These are phyloP conservation scores for Fagopyrum homotropicum DNA, from an alignment of 148 eudicot species.

Conservation along the genomic window DNA sequence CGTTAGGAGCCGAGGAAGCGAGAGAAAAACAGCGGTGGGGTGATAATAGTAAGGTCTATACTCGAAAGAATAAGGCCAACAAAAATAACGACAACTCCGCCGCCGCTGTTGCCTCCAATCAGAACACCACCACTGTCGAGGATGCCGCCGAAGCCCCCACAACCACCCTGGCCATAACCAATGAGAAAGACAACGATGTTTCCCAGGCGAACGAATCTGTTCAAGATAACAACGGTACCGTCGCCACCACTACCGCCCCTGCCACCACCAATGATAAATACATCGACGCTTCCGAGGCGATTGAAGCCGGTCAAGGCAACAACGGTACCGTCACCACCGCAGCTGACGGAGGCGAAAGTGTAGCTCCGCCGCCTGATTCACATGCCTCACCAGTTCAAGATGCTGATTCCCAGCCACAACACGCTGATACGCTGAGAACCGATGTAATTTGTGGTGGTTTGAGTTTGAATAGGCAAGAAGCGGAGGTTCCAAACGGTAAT, in stretches of 20 bases:
- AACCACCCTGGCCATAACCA: background rate
- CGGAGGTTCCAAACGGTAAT: conserved; percentile 10
- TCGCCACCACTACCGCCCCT: background rate
- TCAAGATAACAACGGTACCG: background rate
- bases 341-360: background rate
- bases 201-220: background rate
- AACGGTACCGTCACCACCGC: background rate
- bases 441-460: conserved; percentile 27
- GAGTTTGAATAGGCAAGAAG: conserved; percentile 18
- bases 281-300: background rate
- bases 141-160: background rate
- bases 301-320: background rate
- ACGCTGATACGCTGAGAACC: conserved; percentile 1
- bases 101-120: background rate
- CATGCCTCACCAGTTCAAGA: conserved; percentile 14
- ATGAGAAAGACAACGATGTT: background rate
- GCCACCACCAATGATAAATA: background rate
- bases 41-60: conserved; percentile 39
- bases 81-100: background rate
- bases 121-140: background rate
- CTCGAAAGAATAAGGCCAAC: conserved; percentile 17
- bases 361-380: background rate
- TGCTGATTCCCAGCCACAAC: conserved; percentile 20
- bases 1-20: conserved; percentile 29
- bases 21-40: conserved; percentile 27